A percentile compares a stretch with the other conserved stretches of the same genome.
phyloP scores from a whole-genome alignment of 225 moss, liverwort and hornwort genomes.

The Physcomitrellopsis africana region DNA sequence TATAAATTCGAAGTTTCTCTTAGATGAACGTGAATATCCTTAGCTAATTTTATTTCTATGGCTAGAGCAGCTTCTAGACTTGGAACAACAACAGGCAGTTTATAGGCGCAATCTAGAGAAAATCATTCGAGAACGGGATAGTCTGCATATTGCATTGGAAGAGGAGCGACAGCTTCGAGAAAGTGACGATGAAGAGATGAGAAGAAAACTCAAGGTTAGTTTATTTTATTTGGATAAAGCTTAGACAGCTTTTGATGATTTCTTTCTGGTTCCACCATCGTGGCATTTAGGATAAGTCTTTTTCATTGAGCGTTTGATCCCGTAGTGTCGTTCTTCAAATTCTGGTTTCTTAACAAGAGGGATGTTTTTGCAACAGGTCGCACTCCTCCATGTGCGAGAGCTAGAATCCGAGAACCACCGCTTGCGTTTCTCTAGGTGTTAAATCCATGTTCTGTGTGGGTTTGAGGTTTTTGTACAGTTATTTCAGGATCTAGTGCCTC shows the following conservation, averaged over 20 bases:
- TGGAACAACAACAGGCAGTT: conserved; percentile 48
- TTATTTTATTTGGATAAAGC: neutral
- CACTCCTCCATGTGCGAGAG: conserved; percentile 50
- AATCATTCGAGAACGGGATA: conserved; percentile 50
- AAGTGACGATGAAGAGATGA: conserved; percentile 60
- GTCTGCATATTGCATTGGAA: conserved; percentile 52
- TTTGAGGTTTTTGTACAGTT: conserved; percentile 33
- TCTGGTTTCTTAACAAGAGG: neutral
- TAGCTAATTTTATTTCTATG: neutral
- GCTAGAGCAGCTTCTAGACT: conserved; percentile 47
- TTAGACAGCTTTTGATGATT: neutral
- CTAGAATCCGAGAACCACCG: conserved; percentile 58
- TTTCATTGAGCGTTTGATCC: neutral
- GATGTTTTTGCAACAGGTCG: conserved; percentile 40
- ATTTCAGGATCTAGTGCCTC: conserved; percentile 24
- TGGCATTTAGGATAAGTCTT: neutral
- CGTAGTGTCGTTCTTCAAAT: neutral
- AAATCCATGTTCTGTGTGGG: conserved; percentile 7
- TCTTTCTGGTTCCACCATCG: neutral
- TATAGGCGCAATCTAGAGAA: conserved; percentile 53
- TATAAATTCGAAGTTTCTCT: neutral
- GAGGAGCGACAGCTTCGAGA: conserved; percentile 57
- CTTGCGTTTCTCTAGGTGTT: conserved; percentile 46
- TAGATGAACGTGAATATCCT: neutral
- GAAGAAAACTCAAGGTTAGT: conserved; percentile 51